phyloP scores from a whole-genome alignment of 352 stramenopile species.

The Phytophthora boehmeriae region DNA sequence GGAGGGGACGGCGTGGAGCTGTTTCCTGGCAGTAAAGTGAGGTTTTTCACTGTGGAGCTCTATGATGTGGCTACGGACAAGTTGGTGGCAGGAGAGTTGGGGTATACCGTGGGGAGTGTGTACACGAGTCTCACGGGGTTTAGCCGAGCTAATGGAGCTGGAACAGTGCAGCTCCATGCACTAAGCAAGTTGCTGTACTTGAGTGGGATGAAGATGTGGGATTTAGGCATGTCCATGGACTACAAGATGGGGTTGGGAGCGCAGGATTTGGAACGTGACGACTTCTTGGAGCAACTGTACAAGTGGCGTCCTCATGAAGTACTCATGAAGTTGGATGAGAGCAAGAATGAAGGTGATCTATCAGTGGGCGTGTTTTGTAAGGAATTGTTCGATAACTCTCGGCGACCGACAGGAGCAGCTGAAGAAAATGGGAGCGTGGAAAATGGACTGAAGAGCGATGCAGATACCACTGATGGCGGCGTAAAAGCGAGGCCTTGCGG shows the following conservation, averaged over 20 bases:
- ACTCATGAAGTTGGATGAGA: constrained; percentile 48
- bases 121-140: constrained; percentile 93
- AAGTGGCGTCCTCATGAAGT: constrained; percentile 59
- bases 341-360: constrained; percentile 43
- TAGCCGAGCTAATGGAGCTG: constrained; percentile 65
- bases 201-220: constrained; percentile 83
- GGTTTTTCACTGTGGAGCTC: constrained; percentile 92
- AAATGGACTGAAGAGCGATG: not conserved
- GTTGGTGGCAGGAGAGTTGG: constrained; percentile 91
- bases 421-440: not conserved
- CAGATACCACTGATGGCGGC: not conserved
- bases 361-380: constrained; percentile 52
- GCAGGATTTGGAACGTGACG: constrained; percentile 67
- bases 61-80: constrained; percentile 77
- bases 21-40: constrained; percentile 59
- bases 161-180: constrained; percentile 87
- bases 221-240: constrained; percentile 90
- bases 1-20: constrained; percentile 65
- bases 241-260: constrained; percentile 88
- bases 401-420: constrained; percentile 20
- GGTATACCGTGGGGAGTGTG: constrained; percentile 92
- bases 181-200: constrained; percentile 77
- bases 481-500: constrained; percentile 3
- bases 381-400: constrained; percentile 57
- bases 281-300: constrained; percentile 77